A percentile compares a stretch with the other conserved stretches of the same genome.
Conservation (phyloP, 2,329 filamentous ascomycete species). For the Fusarium incarnatum region DNA sequence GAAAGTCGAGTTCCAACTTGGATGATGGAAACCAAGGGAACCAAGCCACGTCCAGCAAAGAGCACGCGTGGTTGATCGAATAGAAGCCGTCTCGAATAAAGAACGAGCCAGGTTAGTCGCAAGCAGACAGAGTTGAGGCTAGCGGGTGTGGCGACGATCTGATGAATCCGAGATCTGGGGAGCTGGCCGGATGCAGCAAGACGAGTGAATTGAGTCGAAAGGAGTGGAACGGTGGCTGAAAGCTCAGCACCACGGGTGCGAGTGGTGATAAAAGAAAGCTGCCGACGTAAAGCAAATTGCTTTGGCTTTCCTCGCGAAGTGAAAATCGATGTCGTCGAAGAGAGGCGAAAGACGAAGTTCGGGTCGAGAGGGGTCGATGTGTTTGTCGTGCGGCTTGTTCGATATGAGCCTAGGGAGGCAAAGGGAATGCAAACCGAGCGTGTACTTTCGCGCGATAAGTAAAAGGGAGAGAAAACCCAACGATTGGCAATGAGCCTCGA, state of each 20-base stretch:
- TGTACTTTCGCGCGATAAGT: conserved; percentile 35
- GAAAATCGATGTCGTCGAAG: conserved; percentile 18
- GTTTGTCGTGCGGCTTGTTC: conserved; percentile 28
- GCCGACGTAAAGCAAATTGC: conserved; percentile 17
- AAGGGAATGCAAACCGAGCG: conserved; percentile 29
- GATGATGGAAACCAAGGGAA: conserved; percentile 11
- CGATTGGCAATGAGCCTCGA: conserved; percentile 41
- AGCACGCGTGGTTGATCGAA: conserved; percentile 15
- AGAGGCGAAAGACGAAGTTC: conserved; percentile 17
- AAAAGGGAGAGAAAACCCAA: conserved; percentile 38
- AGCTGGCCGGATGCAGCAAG: conserved; percentile 45
- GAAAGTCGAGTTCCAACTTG: conserved; percentile 19
- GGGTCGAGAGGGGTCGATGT: conserved; percentile 3
- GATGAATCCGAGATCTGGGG: conserved; percentile 29
- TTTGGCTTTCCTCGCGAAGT: neutral
- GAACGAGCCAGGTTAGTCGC: conserved; percentile 34
- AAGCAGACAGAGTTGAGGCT: conserved; percentile 38
- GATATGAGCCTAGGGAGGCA: conserved; percentile 33
- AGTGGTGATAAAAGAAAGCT: conserved; percentile 26
- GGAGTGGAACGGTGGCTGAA: conserved; percentile 38
- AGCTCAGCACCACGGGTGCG: conserved; percentile 47
- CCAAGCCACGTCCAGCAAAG: conserved; percentile 12
- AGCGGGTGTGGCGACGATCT: conserved; percentile 30
- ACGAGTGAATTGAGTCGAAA: conserved; percentile 34
- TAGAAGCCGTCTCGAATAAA: conserved; percentile 28